phyloP scores from a whole-genome alignment of 2,329 filamentous ascomycete genomes.

The Arachnomyces sp. region DNA sequence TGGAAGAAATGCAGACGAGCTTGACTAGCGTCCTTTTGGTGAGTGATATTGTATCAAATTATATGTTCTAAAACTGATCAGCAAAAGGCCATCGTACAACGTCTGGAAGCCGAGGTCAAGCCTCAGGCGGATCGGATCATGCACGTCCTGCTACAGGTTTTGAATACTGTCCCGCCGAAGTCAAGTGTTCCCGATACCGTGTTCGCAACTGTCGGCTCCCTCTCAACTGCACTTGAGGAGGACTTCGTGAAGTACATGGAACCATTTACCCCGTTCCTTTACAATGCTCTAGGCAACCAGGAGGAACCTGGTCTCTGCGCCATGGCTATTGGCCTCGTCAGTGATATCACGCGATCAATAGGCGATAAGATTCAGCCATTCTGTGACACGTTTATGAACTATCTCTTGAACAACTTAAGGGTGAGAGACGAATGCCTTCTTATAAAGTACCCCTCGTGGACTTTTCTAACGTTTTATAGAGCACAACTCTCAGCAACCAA shows the following conservation, averaged over 20 bases:
- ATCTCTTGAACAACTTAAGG: slow-evolving; percentile 82
- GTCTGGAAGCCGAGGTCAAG: slow-evolving; percentile 82
- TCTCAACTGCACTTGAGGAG: slow-evolving; percentile 84
- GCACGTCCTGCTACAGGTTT: slow-evolving; percentile 74
- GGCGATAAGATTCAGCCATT: slow-evolving; percentile 86
- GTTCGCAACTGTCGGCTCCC: slow-evolving; percentile 84
- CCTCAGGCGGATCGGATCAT: slow-evolving; percentile 92
- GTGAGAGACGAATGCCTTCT: slow-evolving; percentile 42
- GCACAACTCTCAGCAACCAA: slow-evolving; percentile 80
- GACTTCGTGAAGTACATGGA: slow-evolving; percentile 98
- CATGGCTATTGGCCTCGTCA: slow-evolving; percentile 95
- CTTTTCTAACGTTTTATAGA: slow-evolving; percentile 46
- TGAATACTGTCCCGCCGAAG: slow-evolving; percentile 70
- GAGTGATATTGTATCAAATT: slow-evolving; percentile 13
- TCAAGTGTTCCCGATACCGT: slow-evolving; percentile 91
- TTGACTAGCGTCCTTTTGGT: slow-evolving; percentile 78
- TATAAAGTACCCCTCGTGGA: slow-evolving; percentile 9
- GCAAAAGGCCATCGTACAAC: slow-evolving; percentile 66
- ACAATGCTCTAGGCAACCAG: slow-evolving; percentile 89
- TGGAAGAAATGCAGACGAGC: slow-evolving; percentile 97
- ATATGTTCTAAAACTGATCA: background rate
- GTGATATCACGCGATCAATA: slow-evolving; percentile 88
- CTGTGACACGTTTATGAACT: slow-evolving; percentile 98
- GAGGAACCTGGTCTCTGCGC: slow-evolving; percentile 91
- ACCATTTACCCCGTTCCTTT: slow-evolving; percentile 82